Percentiles rank a stretch among this genome's conserved stretches.
Evolutionary conservation across 106 monocot species (phyloP).

Genomic region (Ottelia alismoides): DNA sequence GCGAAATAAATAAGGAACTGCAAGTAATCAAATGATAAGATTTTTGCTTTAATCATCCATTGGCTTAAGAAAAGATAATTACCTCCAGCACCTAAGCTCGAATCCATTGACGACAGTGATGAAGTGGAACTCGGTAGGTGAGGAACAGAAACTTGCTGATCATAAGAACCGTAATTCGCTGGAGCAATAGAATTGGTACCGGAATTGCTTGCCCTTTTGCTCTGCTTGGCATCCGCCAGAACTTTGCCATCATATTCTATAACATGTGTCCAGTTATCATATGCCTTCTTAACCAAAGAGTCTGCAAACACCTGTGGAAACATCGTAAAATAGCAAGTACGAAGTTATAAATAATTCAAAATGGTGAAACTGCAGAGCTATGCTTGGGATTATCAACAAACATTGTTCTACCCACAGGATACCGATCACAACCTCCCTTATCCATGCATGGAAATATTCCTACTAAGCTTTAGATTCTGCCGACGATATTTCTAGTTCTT

Average conservation of each 20-base stretch:
- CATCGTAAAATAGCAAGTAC: too few relatives aligned
- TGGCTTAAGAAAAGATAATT: neutral
- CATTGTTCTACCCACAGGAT: too few relatives aligned
- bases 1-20: neutral
- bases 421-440: too few relatives aligned
- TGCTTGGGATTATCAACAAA: too few relatives aligned
- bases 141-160: slow-evolving; percentile 14
- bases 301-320: slow-evolving; percentile 78
- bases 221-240: slow-evolving; percentile 51
- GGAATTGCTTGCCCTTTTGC: slow-evolving; percentile 5
- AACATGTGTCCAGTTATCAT: slow-evolving; percentile 80
- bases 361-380: too few relatives aligned
- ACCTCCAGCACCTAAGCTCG: slow-evolving; percentile 25
- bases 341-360: too few relatives aligned
- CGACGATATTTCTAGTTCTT: too few relatives aligned
- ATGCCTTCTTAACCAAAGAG: slow-evolving; percentile 75
- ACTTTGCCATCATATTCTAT: slow-evolving; percentile 85
- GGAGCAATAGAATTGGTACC: slow-evolving; percentile 1
- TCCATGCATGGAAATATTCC: too few relatives aligned
- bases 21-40: neutral
- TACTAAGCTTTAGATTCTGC: too few relatives aligned
- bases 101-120: slow-evolving; percentile 7
- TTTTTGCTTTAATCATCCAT: too few relatives aligned
- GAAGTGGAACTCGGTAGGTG: slow-evolving; percentile 4
- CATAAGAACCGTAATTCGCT: slow-evolving; percentile 11